These are phyloP conservation scores for Tetrahymena borealis DNA, from an alignment of 73 alveolate species.

Conservation along the genomic window DNA sequence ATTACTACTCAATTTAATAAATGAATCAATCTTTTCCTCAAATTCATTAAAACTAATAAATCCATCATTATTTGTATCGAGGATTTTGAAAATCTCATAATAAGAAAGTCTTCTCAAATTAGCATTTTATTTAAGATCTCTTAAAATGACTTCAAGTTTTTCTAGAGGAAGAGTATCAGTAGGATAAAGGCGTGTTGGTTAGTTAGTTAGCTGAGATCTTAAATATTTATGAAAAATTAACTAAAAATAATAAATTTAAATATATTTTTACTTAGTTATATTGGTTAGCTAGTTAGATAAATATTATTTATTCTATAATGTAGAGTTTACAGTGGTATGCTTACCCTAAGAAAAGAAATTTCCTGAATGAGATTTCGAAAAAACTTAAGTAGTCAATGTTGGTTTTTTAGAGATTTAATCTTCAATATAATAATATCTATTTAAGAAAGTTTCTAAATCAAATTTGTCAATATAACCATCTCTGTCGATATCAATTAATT, in stretches of 20 bases:
- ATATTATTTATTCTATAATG: not conserved
- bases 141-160: not conserved
- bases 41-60: conserved; percentile 50
- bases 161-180: not conserved
- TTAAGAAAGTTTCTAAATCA: not conserved
- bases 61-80: conserved; percentile 46
- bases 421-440: not conserved
- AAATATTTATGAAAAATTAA: not conserved
- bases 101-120: conserved; percentile 1
- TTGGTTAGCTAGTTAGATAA: not conserved
- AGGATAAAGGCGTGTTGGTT: not conserved
- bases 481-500: not conserved
- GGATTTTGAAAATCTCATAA: not conserved
- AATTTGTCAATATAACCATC: not conserved
- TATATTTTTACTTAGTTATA: not conserved
- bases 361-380: not conserved
- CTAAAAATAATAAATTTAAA: not conserved
- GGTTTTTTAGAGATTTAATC: not conserved
- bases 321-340: not conserved
- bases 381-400: not conserved
- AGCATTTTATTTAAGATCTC: not conserved
- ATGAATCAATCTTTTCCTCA: conserved; percentile 39
- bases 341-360: not conserved
- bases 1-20: conserved; percentile 28
- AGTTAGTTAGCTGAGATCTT: not conserved